A percentile compares a stretch with the other conserved stretches of the same genome.
These are phyloP conservation scores for Fusarium ramigenum DNA, from an alignment of 2,329 filamentous ascomycete species.

Conservation along the genomic window DNA sequence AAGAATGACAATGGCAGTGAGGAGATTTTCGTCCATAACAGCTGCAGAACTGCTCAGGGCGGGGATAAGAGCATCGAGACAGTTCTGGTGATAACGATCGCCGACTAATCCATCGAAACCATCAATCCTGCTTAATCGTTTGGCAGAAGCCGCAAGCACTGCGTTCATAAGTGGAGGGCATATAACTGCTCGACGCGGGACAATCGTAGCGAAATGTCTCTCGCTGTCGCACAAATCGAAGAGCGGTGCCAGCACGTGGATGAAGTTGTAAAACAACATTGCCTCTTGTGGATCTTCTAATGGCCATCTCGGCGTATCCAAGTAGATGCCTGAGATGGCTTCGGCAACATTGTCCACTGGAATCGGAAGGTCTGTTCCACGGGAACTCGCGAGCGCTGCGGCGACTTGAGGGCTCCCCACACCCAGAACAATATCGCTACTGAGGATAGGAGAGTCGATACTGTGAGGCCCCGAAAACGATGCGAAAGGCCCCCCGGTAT, in stretches of 20 bases:
- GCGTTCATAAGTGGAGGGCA: conserved; percentile 44
- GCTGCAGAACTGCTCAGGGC: conserved; percentile 40
- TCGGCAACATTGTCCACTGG: conserved; percentile 27
- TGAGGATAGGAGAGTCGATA: conserved; percentile 8
- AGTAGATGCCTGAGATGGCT: conserved; percentile 37
- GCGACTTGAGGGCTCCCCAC: conserved; percentile 5
- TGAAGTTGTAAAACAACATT: conserved; percentile 42
- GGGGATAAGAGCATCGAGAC: conserved; percentile 42
- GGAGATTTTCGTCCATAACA: conserved; percentile 44
- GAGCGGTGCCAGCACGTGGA: conserved; percentile 40
- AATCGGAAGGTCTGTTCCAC: conserved; percentile 1
- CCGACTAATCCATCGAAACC: conserved; percentile 38
- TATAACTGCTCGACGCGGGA: conserved; percentile 40
- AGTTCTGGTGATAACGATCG: conserved; percentile 43
- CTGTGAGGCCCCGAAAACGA: conserved; percentile 6
- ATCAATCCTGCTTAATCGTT: conserved; percentile 34
- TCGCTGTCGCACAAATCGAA: conserved; percentile 45
- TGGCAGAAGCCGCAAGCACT: conserved; percentile 43
- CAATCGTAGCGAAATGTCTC: conserved; percentile 43
- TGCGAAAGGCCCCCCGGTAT: conserved; percentile 5
- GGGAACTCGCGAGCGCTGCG: conserved; percentile 17
- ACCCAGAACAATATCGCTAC: conserved; percentile 6
- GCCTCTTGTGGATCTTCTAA: conserved; percentile 40
- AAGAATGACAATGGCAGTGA: conserved; percentile 45
- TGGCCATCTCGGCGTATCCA: conserved; percentile 36